Percentiles rank a stretch among this genome's conserved stretches.
Conservation (phyloP, 805 yeast genomes). For the Maudiozyma saulgeensis region DNA sequence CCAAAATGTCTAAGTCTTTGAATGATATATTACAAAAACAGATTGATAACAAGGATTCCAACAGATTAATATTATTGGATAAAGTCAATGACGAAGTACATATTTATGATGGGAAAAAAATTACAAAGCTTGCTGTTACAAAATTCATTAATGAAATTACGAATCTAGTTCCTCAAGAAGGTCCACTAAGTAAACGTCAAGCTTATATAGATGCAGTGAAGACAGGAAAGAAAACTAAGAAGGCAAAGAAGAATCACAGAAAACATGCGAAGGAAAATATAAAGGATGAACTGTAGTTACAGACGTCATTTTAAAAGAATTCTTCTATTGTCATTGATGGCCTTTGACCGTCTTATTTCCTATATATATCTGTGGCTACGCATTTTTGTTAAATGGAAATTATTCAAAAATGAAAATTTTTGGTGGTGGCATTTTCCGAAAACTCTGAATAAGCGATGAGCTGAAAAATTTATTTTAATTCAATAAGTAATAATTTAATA, state of each 20-base stretch:
- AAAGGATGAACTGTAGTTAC: no score
- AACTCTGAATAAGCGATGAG: not conserved
- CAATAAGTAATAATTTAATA: not conserved
- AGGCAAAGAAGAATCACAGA: not conserved
- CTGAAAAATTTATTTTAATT: not conserved
- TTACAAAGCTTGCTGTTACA: conserved; percentile 19
- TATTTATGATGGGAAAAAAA: conserved; percentile 12
- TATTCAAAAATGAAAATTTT: no score
- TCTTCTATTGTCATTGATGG: no score
- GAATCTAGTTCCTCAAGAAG: conserved; percentile 22
- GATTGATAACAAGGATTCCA: conserved; percentile 10
- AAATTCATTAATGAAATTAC: conserved; percentile 14
- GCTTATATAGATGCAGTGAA: conserved; percentile 14
- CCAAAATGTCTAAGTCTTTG: conserved; percentile 16
- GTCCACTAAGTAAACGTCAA: conserved; percentile 25
- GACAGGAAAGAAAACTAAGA: conserved; percentile 11
- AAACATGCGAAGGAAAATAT: no score
- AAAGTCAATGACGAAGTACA: conserved; percentile 10
- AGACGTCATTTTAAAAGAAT: no score
- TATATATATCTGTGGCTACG: no score
- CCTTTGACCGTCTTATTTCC: no score
- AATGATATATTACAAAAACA: conserved; percentile 8
- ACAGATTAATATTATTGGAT: conserved; percentile 19
- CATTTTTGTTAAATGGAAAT: no score
- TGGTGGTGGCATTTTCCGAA: no score